Evolutionary conservation across 805 yeast species (phyloP), one percentile per base, ranked within the genome.

Genomic region (Yamadazyma laniorum): DNA sequence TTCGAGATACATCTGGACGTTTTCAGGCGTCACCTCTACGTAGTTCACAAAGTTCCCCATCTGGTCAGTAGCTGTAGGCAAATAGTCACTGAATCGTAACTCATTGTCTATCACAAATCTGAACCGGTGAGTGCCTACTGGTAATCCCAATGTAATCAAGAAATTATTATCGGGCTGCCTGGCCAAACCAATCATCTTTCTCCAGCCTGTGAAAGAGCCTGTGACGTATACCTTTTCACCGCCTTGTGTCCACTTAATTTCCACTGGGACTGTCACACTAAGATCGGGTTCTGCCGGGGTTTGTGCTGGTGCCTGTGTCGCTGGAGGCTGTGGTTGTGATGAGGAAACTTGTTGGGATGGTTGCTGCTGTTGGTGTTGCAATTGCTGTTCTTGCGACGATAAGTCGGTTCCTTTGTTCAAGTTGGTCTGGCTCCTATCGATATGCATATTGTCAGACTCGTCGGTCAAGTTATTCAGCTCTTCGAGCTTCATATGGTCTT

Each of bases 191-290:
- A 91, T 90, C 98, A 93, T 91, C 63, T 90, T 91, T 49, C 96
- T 73, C 98, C 99, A 93, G 3, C 96, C 96, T 0, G 99, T 93
- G 63, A 91, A 91, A 1, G 97, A 85, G 34, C 99, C 99, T 25
- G 97, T 93, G 11, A 91, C 96, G 59, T 89, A 93, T 2, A 93
- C 98, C 52, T 85, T 85, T 34, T 77, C 77, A 44, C 99, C 99
- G n/a, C 98, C 98, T 61, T 91, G 96, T 13, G 80, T 81, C 99
- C 99, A 91, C 47, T 79, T 79, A 41, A 89, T 83, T 40, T 83
- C 89, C 1, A 88, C 71, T 1, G 80, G 80, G 9, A 67, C 56
- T 5, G 65, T 62, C 5, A 58, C 48, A 28, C 43, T 53, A 6
- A 65, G 60, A 39, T 60, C 69, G 1, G 48, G 50, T 18, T 36